These are phyloP conservation scores for Allantophomopsis lycopodina DNA, from an alignment of 2,329 filamentous ascomycete genomes.

Conservation along the genomic window DNA sequence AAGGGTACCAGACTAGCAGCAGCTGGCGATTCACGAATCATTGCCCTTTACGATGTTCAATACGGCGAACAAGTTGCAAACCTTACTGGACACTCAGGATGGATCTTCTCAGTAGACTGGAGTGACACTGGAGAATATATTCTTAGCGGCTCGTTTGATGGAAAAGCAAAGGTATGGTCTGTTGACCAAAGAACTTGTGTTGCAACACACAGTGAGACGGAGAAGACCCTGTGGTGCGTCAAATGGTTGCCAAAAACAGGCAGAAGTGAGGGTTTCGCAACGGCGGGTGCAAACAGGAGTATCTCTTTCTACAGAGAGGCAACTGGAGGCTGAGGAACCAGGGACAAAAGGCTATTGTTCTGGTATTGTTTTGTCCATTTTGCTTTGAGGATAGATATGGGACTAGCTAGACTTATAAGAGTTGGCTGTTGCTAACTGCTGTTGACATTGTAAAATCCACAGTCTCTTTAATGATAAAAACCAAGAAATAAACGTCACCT, in stretches of 20 bases:
- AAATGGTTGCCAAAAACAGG: slow-evolving; percentile 67
- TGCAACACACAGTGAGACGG: slow-evolving; percentile 84
- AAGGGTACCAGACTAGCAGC: slow-evolving; percentile 74
- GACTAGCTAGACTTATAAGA: too few relatives aligned
- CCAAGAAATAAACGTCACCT: too few relatives aligned
- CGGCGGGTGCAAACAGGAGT: slow-evolving; percentile 62
- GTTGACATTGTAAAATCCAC: too few relatives aligned
- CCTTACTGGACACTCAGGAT: slow-evolving; percentile 64
- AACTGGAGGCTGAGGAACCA: slow-evolving; percentile 33
- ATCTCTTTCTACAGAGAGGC: slow-evolving; percentile 78
- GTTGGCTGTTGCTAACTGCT: too few relatives aligned
- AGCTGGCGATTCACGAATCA: slow-evolving; percentile 76
- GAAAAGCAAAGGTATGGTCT: slow-evolving; percentile 93
- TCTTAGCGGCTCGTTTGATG: slow-evolving; percentile 77
- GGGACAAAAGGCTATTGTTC: neutral
- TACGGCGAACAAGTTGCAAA: slow-evolving; percentile 89
- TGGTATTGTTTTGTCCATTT: too few relatives aligned
- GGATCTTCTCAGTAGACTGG: slow-evolving; percentile 89
- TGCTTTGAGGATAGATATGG: too few relatives aligned
- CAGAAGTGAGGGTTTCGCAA: slow-evolving; percentile 58
- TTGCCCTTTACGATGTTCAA: slow-evolving; percentile 82
- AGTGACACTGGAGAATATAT: slow-evolving; percentile 86
- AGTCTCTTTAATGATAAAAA: too few relatives aligned
- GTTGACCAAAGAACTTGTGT: slow-evolving; percentile 75
- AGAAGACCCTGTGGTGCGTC: slow-evolving; percentile 71